phyloP scores from a whole-genome alignment of 73 alveolate species.

The Blepharisma japonicum region DNA sequence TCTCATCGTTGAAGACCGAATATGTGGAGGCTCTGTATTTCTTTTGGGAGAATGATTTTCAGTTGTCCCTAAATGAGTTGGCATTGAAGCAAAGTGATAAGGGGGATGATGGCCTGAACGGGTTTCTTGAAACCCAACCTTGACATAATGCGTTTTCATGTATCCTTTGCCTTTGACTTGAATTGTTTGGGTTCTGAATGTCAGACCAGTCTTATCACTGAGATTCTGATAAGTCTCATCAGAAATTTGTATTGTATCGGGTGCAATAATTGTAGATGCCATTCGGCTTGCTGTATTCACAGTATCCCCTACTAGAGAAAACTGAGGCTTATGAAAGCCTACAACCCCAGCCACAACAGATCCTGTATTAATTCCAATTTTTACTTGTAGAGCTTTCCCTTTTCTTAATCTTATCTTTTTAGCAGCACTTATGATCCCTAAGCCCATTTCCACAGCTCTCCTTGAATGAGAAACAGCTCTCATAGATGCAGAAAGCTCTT shows the following conservation, averaged over 20 bases:
- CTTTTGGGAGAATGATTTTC: not conserved
- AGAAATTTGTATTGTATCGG: not conserved
- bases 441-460: constrained; percentile 15
- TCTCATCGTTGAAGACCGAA: not conserved
- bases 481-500: constrained; percentile 31
- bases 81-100: not conserved
- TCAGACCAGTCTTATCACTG: not conserved
- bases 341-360: constrained; percentile 54
- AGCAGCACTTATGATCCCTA: not conserved
- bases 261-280: constrained; percentile 45
- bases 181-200: not conserved
- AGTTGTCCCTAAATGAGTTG: not conserved
- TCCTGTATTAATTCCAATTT: constrained; percentile 52
- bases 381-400: constrained; percentile 29
- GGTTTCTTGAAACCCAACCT: not conserved
- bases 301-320: constrained; percentile 57
- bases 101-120: not conserved
- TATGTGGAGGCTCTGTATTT: not conserved
- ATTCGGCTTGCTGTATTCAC: constrained; percentile 48
- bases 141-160: not conserved
- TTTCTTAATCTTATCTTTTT: not conserved
- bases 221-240: not conserved
- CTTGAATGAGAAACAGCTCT: constrained; percentile 11
- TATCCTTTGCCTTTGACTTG: constrained; percentile 28
- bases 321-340: constrained; percentile 53